phyloP scores from a whole-genome alignment of 148 eudicot genomes.

The Persicaria tinctoria region DNA sequence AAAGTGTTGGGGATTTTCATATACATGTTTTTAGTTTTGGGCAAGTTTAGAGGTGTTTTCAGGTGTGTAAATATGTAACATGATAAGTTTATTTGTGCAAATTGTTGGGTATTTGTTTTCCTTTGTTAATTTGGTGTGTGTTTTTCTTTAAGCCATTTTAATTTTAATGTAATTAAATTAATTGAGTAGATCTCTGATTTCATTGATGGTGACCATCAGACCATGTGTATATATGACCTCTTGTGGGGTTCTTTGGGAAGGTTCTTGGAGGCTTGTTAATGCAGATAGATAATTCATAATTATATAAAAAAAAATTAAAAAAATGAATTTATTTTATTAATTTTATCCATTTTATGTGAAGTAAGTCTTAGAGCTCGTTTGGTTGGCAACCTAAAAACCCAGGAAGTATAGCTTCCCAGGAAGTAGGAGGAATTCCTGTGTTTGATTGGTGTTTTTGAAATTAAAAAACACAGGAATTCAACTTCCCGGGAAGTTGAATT shows the following conservation, averaged over 20 bases:
- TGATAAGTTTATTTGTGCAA: background rate
- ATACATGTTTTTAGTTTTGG: background rate
- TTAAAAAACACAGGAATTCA: too few species aligned
- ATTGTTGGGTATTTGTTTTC: background rate
- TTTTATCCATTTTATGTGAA: background rate
- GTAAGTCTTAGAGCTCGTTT: background rate
- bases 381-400: too few species aligned
- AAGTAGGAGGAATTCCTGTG: too few species aligned
- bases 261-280: background rate
- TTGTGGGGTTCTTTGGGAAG: background rate
- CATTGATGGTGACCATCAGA: background rate
- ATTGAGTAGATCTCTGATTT: background rate
- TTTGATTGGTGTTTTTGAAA: too few species aligned
- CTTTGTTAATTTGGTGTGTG: background rate
- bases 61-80: slow-evolving; percentile 3
- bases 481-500: too few species aligned
- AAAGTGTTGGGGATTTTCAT: slow-evolving; percentile 3
- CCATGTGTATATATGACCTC: background rate
- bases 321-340: too few species aligned
- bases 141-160: too few species aligned
- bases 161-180: too few species aligned
- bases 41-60: background rate
- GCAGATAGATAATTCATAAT: background rate
- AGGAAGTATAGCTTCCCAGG: too few species aligned
- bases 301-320: background rate